These are phyloP conservation scores for Cynanchum wilfordii DNA, from an alignment of 257 asterid species.

Conservation along the genomic window DNA sequence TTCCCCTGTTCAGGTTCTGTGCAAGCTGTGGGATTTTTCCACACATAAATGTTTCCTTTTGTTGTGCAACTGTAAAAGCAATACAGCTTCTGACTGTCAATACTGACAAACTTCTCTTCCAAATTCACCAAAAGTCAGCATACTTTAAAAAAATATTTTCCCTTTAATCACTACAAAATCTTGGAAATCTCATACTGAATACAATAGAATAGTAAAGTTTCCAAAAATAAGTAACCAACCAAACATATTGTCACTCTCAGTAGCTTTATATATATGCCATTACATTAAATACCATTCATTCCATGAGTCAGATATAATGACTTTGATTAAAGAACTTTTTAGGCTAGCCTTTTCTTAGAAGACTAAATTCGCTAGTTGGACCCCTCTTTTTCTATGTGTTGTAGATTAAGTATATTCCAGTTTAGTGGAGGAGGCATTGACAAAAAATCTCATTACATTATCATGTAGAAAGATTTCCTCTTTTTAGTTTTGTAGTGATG, in stretches of 20 bases:
- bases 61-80: background rate
- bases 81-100: background rate
- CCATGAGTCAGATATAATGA: background rate
- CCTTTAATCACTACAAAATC: background rate
- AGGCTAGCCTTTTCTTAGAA: background rate
- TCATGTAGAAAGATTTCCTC: background rate
- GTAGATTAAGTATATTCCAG: background rate
- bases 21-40: background rate
- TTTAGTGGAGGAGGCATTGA: background rate
- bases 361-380: background rate
- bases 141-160: background rate
- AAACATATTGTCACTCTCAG: background rate
- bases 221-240: background rate
- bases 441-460: background rate
- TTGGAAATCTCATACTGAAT: background rate
- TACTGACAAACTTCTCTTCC: background rate
- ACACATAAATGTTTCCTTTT: background rate
- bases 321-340: background rate
- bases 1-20: background rate
- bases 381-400: background rate
- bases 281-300: background rate
- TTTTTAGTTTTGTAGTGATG: background rate
- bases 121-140: slow-evolving; percentile 3
- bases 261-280: background rate
- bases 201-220: background rate